Conservation (phyloP, 805 yeast genomes). For the Scheffersomyces ergatensis region DNA sequence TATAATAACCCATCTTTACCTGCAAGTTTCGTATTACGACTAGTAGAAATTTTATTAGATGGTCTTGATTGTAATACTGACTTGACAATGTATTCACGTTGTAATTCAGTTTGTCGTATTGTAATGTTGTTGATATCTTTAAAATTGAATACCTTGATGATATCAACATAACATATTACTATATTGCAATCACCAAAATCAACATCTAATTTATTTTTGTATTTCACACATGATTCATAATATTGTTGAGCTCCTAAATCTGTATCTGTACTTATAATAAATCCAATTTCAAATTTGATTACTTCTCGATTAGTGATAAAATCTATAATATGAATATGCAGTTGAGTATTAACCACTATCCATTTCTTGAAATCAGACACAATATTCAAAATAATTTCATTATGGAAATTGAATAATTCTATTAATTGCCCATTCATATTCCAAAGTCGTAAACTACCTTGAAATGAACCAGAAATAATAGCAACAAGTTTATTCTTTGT, state of each 20-base stretch:
- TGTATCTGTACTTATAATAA: slow-evolving; percentile 8
- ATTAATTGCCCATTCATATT: slow-evolving; percentile 17
- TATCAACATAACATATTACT: slow-evolving; percentile 15
- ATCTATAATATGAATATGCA: slow-evolving; percentile 15
- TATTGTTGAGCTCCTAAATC: slow-evolving; percentile 2
- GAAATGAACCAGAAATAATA: slow-evolving; percentile 19
- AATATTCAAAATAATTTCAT: slow-evolving; percentile 13
- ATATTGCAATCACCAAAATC: slow-evolving; percentile 33
- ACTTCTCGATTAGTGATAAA: slow-evolving; percentile 8
- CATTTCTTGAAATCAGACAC: slow-evolving; percentile 24
- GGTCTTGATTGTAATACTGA: slow-evolving; percentile 16
- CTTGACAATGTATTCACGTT: slow-evolving; percentile 7
- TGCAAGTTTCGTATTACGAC: slow-evolving; percentile 19
- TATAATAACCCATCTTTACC: slow-evolving; percentile 43
- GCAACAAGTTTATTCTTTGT: slow-evolving; percentile 22
- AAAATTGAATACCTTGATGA: slow-evolving; percentile 23
- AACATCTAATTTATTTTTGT: slow-evolving; percentile 18
- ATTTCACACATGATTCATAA: slow-evolving; percentile 3
- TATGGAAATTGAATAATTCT: slow-evolving; percentile 7
- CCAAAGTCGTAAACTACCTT: slow-evolving; percentile 26
- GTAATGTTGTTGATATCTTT: slow-evolving; percentile 3
- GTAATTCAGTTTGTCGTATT: neutral
- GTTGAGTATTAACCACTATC: slow-evolving; percentile 18
- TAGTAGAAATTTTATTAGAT: slow-evolving; percentile 1
- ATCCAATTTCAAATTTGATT: slow-evolving; percentile 12